These are phyloP conservation scores for Wolfiporia cocos DNA, from an alignment of 1,284 basidiomycete genomes.

Conservation along the genomic window DNA sequence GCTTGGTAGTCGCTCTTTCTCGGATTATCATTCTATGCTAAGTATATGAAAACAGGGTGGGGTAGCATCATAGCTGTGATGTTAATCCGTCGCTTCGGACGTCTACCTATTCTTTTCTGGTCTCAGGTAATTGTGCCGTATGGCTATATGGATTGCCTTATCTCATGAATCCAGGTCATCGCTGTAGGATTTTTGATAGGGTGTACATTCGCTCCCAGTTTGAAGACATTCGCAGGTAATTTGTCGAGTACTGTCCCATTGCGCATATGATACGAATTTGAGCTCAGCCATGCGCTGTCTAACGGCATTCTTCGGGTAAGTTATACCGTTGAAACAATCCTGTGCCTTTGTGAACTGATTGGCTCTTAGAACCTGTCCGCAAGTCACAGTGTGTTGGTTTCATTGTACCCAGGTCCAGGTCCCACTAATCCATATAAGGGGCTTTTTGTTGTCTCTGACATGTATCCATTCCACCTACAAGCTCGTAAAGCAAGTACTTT, in stretches of 20 bases:
- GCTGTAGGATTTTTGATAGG: constrained; percentile 45
- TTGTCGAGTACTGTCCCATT: not conserved
- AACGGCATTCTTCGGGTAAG: constrained; percentile 62
- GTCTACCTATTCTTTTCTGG: constrained; percentile 60
- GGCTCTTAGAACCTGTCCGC: constrained; percentile 49
- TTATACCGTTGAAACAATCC: not conserved
- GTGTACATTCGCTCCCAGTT: constrained; percentile 46
- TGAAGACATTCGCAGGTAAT: constrained; percentile 44
- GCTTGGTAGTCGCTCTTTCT: constrained; percentile 33
- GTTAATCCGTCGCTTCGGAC: constrained; percentile 50
- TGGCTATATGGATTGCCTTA: not conserved
- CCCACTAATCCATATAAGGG: constrained; percentile 33
- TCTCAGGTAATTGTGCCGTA: constrained; percentile 36
- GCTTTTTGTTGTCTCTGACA: constrained; percentile 58
- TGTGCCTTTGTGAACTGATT: not conserved
- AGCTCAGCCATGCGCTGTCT: constrained; percentile 65
- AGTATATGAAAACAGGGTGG: constrained; percentile 35
- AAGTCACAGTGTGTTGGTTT: constrained; percentile 49
- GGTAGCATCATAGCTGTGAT: constrained; percentile 58
- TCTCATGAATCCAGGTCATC: constrained; percentile 30
- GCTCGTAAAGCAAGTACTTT: constrained; percentile 48
- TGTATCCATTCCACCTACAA: constrained; percentile 73
- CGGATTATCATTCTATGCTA: not conserved
- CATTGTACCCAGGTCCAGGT: not conserved
- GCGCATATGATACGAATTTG: too few species aligned